Evolutionary conservation across 495 filamentous ascomycete species (phyloP).

Genomic region (Aspergillus ellipticus): DNA sequence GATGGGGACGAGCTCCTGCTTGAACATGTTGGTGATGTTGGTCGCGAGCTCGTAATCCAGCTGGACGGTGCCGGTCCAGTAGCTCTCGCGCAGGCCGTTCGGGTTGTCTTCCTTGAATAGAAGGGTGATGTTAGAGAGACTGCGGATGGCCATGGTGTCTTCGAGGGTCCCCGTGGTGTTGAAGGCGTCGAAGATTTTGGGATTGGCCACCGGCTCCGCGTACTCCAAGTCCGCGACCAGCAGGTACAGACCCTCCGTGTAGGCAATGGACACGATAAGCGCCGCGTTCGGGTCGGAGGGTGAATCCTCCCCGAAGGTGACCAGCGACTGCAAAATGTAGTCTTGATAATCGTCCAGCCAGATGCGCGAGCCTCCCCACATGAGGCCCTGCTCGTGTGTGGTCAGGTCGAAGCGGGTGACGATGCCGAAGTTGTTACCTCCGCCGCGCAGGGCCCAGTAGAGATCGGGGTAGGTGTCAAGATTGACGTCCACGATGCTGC

Average conservation of each 20-base stretch:
- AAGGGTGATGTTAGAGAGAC: not conserved
- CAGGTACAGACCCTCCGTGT: conserved; percentile 25
- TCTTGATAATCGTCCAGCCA: not conserved
- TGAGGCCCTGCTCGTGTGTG: not conserved
- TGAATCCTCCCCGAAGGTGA: not conserved
- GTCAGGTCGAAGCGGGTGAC: conserved; percentile 40
- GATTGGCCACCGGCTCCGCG: conserved; percentile 31
- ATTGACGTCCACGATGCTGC: conserved; percentile 35
- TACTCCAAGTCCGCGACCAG: conserved; percentile 38
- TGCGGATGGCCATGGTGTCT: conserved; percentile 37
- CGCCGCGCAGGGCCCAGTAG: conserved; percentile 49
- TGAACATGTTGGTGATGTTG: conserved; percentile 36
- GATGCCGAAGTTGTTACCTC: conserved; percentile 43
- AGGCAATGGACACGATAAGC: not conserved
- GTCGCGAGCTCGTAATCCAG: conserved; percentile 30
- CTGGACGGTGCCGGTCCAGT: conserved; percentile 39
- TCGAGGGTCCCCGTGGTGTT: conserved; percentile 31
- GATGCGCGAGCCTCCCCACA: not conserved
- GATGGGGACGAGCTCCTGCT: conserved; percentile 30
- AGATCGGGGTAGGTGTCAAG: conserved; percentile 35
- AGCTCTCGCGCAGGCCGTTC: conserved; percentile 41
- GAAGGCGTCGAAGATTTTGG: conserved; percentile 42
- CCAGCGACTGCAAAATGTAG: not conserved
- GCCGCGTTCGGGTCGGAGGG: not conserved
- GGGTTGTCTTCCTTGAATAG: conserved; percentile 23